A percentile compares a stretch with the other conserved stretches of the same genome.
Evolutionary conservation across 306 rosid genomes (phyloP).

Genomic region (Prunus mira): DNA sequence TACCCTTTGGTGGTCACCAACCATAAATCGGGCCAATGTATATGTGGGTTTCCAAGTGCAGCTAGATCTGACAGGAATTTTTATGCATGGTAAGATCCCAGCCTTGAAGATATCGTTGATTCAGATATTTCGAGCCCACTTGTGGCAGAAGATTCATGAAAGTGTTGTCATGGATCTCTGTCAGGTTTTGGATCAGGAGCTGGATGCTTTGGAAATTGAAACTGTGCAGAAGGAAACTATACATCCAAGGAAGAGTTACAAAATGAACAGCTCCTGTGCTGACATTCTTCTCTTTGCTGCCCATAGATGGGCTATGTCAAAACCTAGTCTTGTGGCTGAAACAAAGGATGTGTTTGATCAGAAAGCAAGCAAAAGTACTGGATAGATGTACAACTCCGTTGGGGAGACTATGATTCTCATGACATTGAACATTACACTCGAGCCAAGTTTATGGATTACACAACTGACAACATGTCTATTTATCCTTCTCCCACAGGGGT

Average conservation of each 20-base stretch:
- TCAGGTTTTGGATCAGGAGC: conserved; percentile 97
- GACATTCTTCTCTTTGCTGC: conserved; percentile 97
- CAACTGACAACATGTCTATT: conserved; percentile 97
- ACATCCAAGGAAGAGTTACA: conserved; percentile 97
- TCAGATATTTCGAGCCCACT: conserved; percentile 96
- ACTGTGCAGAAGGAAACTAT: conserved; percentile 99
- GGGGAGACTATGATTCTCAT: conserved; percentile 99
- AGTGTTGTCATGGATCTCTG: conserved; percentile 99
- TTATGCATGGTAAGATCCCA: conserved; percentile 99
- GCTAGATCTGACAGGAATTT: conserved; percentile 93
- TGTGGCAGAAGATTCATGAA: conserved; percentile 99
- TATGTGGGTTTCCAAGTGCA: conserved; percentile 99
- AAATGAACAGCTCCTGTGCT: conserved; percentile 99
- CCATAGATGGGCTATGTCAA: conserved; percentile 99
- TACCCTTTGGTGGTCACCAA: conserved; percentile 99
- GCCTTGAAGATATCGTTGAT: conserved; percentile 94
- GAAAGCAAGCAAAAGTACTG: conserved; percentile 98
- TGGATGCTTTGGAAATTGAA: conserved; percentile 98
- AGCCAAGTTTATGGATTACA: conserved; percentile 98
- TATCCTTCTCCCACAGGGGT: conserved; percentile 99
- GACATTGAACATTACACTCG: conserved; percentile 97
- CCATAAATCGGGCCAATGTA: conserved; percentile 96
- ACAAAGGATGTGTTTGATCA: conserved; percentile 97
- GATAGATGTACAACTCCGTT: conserved; percentile 95
- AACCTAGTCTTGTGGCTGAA: conserved; percentile 98